A percentile compares a stretch with the other conserved stretches of the same genome.
Evolutionary conservation across 495 filamentous ascomycete genomes (phyloP).

Genomic region (Trichocladium uniseriatum): DNA sequence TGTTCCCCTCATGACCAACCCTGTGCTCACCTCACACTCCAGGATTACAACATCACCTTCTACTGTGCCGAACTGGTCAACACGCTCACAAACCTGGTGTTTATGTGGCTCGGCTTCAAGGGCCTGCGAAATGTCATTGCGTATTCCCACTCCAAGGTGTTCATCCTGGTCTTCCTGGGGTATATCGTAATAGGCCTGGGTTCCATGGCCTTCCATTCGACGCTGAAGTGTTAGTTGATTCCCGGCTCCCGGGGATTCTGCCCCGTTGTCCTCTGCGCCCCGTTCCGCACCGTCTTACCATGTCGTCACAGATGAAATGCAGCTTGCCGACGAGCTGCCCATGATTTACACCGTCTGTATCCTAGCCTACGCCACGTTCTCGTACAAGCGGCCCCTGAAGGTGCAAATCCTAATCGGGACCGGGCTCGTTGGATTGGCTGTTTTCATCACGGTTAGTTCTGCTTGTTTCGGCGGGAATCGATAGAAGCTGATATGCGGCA

Average conservation of each 20-base stretch:
- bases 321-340: constrained; percentile 88
- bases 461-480: not conserved
- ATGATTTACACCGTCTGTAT: constrained; percentile 99
- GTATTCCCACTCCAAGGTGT: constrained; percentile 64
- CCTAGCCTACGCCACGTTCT: constrained; percentile 73
- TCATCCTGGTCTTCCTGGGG: constrained; percentile 59
- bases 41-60: constrained; percentile 43
- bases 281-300: not conserved
- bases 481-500: not conserved
- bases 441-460: constrained; percentile 62
- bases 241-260: not conserved
- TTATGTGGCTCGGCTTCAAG: constrained; percentile 62
- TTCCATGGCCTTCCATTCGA: constrained; percentile 74
- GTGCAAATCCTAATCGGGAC: constrained; percentile 50
- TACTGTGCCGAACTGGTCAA: constrained; percentile 41
- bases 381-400: constrained; percentile 51
- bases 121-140: constrained; percentile 61
- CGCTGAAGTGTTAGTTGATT: constrained; percentile 61
- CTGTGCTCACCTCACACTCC: not conserved
- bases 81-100: constrained; percentile 72
- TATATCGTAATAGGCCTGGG: constrained; percentile 74
- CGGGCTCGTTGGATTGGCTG: constrained; percentile 51
- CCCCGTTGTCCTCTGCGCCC: not conserved
- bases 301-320: constrained; percentile 72
- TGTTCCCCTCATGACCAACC: not conserved